Evolutionary conservation across 768 basidiomycete species (phyloP), one percentile per base, ranked within the genome.

Genomic region (Suillus sp.): DNA sequence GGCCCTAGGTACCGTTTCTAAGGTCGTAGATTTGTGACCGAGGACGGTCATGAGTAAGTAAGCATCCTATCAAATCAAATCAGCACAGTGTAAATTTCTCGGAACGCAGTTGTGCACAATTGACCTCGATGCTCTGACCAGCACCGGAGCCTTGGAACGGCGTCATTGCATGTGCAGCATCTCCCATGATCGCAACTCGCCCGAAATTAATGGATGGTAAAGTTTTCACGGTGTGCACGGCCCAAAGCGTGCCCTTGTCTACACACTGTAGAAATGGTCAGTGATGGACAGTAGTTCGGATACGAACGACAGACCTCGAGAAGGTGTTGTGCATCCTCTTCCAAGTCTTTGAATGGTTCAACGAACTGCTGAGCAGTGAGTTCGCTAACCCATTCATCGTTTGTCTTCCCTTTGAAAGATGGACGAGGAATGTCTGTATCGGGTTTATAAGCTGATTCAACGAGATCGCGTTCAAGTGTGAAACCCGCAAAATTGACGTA

Each of bases 401-500:
- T 72, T 7, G 38, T 18, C 38, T 57, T 57, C 5, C 73, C 69
- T 11, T 64, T 55, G 8, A 73, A 73, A 27, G 20, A 22, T 20
- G 20, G 63, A 63, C 71, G 71, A 9, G 40, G 32, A 1, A 32
- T 40, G 0, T 56, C 64, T 9, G 71, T 55, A 32, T 67, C 66
- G 1, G 37, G 10, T 38, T 73, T 14, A 45, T 75, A 85, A n/a
- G 72, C 71, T 1, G 85, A 82, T 61, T 78, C 75, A 66, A 88
- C 83, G n/a, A 82, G 75, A 32, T 86, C 82, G 64, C 81, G 81
- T 22, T 78, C 75, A 22, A 81, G 71, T 22, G 74, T 78, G 68
- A 88, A 87, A 1, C 85, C 87, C 18, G 82, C 88, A 62, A 90
- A 80, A 66, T 90, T 92, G 67, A 92, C 75, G 62, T 80, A 73